Conservation (phyloP, 2,329 filamentous ascomycete genomes). For the Tolypocladium pustulatum region DNA sequence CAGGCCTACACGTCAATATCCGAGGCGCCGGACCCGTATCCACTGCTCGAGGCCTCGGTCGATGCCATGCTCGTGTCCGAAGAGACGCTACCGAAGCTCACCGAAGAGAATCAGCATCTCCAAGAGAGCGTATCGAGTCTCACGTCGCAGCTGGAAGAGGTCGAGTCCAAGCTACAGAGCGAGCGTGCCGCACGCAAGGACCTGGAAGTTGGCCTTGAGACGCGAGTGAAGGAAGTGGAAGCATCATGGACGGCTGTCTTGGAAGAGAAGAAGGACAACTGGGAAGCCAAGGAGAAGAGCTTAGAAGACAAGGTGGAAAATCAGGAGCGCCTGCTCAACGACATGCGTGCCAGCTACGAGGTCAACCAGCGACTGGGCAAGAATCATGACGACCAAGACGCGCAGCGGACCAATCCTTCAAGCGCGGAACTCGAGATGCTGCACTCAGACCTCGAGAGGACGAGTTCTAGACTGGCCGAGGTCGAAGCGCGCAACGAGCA, state of each 20-base stretch:
- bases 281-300: conserved; percentile 84
- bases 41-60: conserved; percentile 88
- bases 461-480: conserved; percentile 76
- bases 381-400: conserved; percentile 50
- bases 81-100: conserved; percentile 82
- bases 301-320: conserved; percentile 91
- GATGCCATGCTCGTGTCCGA: conserved; percentile 88
- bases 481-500: conserved; percentile 93
- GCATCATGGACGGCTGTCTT: conserved; percentile 81
- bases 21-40: conserved; percentile 93
- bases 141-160: conserved; percentile 72
- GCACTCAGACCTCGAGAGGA: conserved; percentile 81
- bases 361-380: conserved; percentile 83
- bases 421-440: conserved; percentile 92
- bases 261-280: conserved; percentile 91
- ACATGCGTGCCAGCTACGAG: conserved; percentile 95
- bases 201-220: conserved; percentile 67
- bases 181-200: conserved; percentile 65
- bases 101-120: conserved; percentile 80
- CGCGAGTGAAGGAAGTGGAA: conserved; percentile 80
- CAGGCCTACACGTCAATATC: conserved; percentile 88
- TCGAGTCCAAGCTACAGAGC: conserved; percentile 67
- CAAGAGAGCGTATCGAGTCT: conserved; percentile 67
- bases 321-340: conserved; percentile 83
- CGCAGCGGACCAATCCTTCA: conserved; percentile 56